Evolutionary conservation across 768 basidiomycete species (phyloP), one percentile per base, ranked within the genome.

Genomic region (Phanerochaete carnosa): DNA sequence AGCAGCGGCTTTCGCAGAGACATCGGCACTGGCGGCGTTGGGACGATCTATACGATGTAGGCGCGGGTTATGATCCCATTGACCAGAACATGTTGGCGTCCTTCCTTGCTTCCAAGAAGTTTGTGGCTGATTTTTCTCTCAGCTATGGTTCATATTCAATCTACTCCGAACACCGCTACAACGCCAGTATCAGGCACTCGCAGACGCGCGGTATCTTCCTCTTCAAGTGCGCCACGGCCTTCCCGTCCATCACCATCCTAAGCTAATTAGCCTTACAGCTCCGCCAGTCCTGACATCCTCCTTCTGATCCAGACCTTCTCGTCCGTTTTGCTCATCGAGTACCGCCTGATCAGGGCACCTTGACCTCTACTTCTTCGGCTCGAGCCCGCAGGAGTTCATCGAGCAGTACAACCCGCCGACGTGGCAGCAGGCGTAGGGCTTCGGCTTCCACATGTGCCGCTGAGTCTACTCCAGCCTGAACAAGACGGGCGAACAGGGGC

Each of bases 361-460:
- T 32, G 88, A 92, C 72, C 84, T 92, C 64, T 92, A 91, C 76
- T 91, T 89, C 74, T 81, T 92, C 4, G 81, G 80, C 9, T 75
- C 76, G 8, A 70, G 62, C n/a, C 80, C 85, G 25, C 74, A 75
- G 43, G 70, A 73, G 16, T 89, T 90, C 9, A 81, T 89, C 54
- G 80, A 87, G 61, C 90, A 92, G 71, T 89, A 92, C 65, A 90
- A 90, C 3, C 74, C 82, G 32, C 88, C 90, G 2, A 83, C 82
- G 33, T 86, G 88, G 83, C 84, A 86, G 68, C 90, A 89, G 1
- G 77, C 77, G 39, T 92, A 89, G 87, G 84, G 83, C 3, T 89
- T 92, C 67, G 90, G 90, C 4, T 90, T 90, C 76, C 90, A 93
- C 61, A 77, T 90, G 15, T 88, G 87, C 75, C 79, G 81, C 61